Base-by-base conservation (phyloP, 352 stramenopile species). In the Paralagenidium karlingii region DNA sequence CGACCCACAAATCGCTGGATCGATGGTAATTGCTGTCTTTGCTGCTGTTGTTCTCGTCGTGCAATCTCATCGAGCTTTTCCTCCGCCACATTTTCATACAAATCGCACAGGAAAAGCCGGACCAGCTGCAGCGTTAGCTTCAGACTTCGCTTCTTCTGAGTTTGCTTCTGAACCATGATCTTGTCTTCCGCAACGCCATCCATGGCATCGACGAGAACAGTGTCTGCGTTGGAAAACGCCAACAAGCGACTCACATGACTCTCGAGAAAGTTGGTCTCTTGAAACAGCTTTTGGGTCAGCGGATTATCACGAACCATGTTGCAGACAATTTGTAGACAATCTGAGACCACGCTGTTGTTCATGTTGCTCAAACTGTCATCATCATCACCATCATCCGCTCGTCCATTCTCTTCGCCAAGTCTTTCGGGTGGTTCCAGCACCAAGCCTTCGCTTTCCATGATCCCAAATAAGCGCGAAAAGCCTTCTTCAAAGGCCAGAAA, bases 401-500 rank as follows among this genome's bases (percentile, higher is more conserved):
- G 3, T 21, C 10, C 18, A 38, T 45, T n/a, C 15, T n/a, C 8
- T 24, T 4, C 8, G 12, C 16, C 20, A 18, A 45, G 8, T 10
- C 1, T 38, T 24, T 3, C 2, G 3, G 12, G n/a, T n/a, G n/a
- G n/a, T 22, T 36, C 30, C 7, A 36, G 7, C 10, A 38, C 38
- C n/a, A 79, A 48, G 7, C 64, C 70, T 47, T 88, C 75, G 2
- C 45, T 49, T 21, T 83, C 67, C 53, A 88, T 78, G 42, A 88
- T 88, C 41, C 71, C 54, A 39, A 88, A 88, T 21, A 88, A 50
- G 19, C 68, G 64, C 8, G 49, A 43, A 51, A 88, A 88, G 1
- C 75, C 75, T 30, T 89, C 75, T 55, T 86, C 75, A 52, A 82
- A 89, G 1, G 71, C 75, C 13, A 89, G 40, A 44, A 89, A 89